Conservation (phyloP, 768 basidiomycete genomes). For the Dacryopinax primogenitus region DNA sequence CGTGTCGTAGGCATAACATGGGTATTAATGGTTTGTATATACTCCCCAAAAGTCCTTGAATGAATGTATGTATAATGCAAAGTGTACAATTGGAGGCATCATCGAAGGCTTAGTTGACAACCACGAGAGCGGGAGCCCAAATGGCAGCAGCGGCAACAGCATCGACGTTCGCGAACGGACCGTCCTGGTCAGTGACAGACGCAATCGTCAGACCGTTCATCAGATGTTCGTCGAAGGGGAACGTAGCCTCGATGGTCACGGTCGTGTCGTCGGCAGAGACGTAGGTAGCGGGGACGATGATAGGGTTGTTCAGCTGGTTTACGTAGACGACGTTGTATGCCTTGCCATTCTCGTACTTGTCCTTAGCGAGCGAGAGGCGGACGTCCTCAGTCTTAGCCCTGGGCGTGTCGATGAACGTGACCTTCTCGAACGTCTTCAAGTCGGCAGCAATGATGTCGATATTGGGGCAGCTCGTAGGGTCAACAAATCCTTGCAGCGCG, state of each 20-base stretch:
- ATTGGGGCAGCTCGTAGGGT: neutral
- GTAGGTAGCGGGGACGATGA: conserved; percentile 1
- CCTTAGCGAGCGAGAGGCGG: neutral
- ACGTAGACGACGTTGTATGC: conserved; percentile 7
- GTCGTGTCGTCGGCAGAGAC: neutral
- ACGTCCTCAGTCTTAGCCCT: neutral
- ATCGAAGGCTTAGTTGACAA: neutral
- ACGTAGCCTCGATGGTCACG: neutral
- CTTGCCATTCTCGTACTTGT: conserved; percentile 5
- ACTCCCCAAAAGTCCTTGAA: neutral
- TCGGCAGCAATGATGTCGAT: conserved; percentile 1
- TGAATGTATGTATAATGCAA: neutral
- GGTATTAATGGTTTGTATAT: neutral
- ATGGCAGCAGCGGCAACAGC: neutral
- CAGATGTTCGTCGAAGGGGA: conserved; percentile 7
- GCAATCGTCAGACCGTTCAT: conserved; percentile 5
- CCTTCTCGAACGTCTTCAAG: conserved; percentile 6
- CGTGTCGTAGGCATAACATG: no score
- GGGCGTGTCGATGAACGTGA: conserved; percentile 1
- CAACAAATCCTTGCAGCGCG: neutral
- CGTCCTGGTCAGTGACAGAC: conserved; percentile 3
- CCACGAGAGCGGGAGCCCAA: neutral
- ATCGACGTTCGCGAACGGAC: conserved; percentile 3
- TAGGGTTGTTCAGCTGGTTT: conserved; percentile 4
- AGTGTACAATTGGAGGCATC: neutral